Percentiles rank a stretch among this genome's conserved stretches.
Conservation (phyloP, 2,329 filamentous ascomycete species). For the Phoma sp. region DNA sequence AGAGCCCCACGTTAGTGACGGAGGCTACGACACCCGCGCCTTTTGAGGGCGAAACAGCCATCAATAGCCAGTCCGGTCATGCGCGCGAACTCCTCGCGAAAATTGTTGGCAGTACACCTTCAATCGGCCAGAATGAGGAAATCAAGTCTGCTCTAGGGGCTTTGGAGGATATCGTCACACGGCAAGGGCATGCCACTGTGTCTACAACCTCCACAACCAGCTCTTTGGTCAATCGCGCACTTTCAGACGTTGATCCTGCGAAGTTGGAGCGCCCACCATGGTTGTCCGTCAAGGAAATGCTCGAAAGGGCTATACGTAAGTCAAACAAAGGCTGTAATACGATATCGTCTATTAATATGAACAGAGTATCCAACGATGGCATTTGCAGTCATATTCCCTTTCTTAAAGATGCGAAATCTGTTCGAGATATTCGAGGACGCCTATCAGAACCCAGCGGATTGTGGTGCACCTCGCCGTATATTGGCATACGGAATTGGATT, state of each 20-base stretch:
- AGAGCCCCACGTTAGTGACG: slow-evolving; percentile 28
- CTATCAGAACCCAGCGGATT: slow-evolving; percentile 28
- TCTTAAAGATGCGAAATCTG: slow-evolving; percentile 36
- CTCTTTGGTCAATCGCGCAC: slow-evolving; percentile 30
- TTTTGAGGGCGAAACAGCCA: slow-evolving; percentile 59
- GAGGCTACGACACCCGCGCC: slow-evolving; percentile 34
- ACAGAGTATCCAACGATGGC: slow-evolving; percentile 41
- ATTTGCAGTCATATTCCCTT: slow-evolving; percentile 41
- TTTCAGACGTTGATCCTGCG: slow-evolving; percentile 32
- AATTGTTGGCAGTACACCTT: slow-evolving; percentile 45
- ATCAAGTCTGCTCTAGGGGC: slow-evolving; percentile 41
- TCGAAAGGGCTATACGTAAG: slow-evolving; percentile 9
- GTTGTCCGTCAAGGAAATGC: slow-evolving; percentile 28
- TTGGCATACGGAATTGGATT: slow-evolving; percentile 39
- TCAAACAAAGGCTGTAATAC: neutral
- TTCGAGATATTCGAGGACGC: slow-evolving; percentile 34
- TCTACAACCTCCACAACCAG: slow-evolving; percentile 17
- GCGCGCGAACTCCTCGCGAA: slow-evolving; percentile 53
- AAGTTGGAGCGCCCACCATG: slow-evolving; percentile 43
- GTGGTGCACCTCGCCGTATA: slow-evolving; percentile 31
- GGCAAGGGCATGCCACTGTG: slow-evolving; percentile 28
- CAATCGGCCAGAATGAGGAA: slow-evolving; percentile 42
- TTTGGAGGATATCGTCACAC: slow-evolving; percentile 41
- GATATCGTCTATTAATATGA: slow-evolving; percentile 1
- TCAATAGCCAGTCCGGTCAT: slow-evolving; percentile 56